Evolutionary conservation across 768 basidiomycete species (phyloP).

Genomic region (Hygrocybe coccinea): DNA sequence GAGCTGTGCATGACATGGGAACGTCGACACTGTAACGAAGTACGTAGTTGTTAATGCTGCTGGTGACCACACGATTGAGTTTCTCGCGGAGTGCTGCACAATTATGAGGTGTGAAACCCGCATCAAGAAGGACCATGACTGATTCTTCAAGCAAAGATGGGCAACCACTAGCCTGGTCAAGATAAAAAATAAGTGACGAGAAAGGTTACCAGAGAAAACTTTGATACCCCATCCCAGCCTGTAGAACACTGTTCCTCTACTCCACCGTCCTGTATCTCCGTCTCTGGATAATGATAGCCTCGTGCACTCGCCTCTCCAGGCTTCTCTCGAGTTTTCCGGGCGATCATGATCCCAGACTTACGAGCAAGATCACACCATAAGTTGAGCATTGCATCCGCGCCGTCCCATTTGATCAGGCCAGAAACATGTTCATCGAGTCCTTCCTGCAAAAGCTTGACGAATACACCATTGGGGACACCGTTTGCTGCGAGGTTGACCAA

Average conservation of each 20-base stretch:
- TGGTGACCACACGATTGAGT: conserved; percentile 45
- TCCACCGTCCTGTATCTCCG: conserved; percentile 34
- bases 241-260: conserved; percentile 46
- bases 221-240: conserved; percentile 60
- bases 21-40: conserved; percentile 45
- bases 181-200: neutral
- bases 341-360: conserved; percentile 37
- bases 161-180: conserved; percentile 38
- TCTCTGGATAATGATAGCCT: conserved; percentile 37
- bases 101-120: conserved; percentile 52
- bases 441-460: conserved; percentile 36
- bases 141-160: conserved; percentile 65
- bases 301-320: conserved; percentile 39
- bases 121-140: conserved; percentile 50
- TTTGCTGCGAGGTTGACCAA: conserved; percentile 65
- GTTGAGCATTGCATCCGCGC: conserved; percentile 29
- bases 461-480: conserved; percentile 43
- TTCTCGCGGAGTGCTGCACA: conserved; percentile 52
- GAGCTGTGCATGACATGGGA: conserved; percentile 54
- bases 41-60: conserved; percentile 38
- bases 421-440: conserved; percentile 34
- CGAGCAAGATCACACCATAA: conserved; percentile 43
- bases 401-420: conserved; percentile 40
- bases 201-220: neutral
- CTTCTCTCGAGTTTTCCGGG: conserved; percentile 36